Evolutionary conservation across 1,284 basidiomycete genomes (phyloP).

Genomic region (Ustilago tritici): DNA sequence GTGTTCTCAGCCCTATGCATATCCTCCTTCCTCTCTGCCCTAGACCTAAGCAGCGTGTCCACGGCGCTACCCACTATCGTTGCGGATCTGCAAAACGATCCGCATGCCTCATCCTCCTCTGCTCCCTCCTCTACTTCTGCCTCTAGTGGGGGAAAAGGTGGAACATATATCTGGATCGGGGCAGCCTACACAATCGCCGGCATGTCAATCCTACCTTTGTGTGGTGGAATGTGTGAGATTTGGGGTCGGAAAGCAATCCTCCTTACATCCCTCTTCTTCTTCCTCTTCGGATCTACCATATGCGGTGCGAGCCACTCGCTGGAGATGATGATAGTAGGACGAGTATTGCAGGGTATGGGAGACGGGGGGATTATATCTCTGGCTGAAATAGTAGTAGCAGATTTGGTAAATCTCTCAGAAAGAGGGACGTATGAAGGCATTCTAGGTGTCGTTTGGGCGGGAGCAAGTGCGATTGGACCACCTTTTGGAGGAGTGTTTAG

Average conservation of each 20-base stretch:
- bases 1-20: slow-evolving; percentile 43
- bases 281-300: slow-evolving; percentile 31
- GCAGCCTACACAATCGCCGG: slow-evolving; percentile 46
- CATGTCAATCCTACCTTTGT: slow-evolving; percentile 42
- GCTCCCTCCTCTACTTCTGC: neutral
- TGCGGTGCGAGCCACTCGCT: slow-evolving; percentile 32
- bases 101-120: slow-evolving; percentile 1
- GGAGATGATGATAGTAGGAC: slow-evolving; percentile 43
- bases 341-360: slow-evolving; percentile 40
- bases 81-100: slow-evolving; percentile 38
- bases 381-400: slow-evolving; percentile 49
- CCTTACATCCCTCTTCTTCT: slow-evolving; percentile 32
- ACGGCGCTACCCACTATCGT: slow-evolving; percentile 50
- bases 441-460: slow-evolving; percentile 48
- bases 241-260: slow-evolving; percentile 49
- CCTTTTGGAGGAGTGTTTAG: slow-evolving; percentile 51
- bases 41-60: slow-evolving; percentile 46
- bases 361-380: slow-evolving; percentile 54
- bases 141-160: slow-evolving; percentile 6
- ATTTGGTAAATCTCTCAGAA: slow-evolving; percentile 42
- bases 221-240: slow-evolving; percentile 38
- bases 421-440: slow-evolving; percentile 58
- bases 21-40: slow-evolving; percentile 37
- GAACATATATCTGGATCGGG: slow-evolving; percentile 52
- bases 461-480: slow-evolving; percentile 52